Evolutionary conservation across 768 basidiomycete genomes (phyloP).

Genomic region (Hericium rajendrae): DNA sequence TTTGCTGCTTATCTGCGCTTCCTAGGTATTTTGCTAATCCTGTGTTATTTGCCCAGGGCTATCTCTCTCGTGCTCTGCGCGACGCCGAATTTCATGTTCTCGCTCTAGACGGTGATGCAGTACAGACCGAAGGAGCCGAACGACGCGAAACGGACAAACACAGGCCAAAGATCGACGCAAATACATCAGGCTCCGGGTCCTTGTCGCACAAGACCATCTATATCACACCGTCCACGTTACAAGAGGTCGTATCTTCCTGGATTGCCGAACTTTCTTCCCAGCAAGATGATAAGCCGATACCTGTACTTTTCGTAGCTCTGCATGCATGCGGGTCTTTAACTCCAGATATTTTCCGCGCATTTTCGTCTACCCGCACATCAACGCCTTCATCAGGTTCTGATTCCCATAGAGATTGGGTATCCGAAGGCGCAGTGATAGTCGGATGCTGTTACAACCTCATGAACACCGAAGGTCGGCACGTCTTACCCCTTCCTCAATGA

Average conservation of each 20-base stretch:
- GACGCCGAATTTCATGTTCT: slow-evolving; percentile 38
- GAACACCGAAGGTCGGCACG: slow-evolving; percentile 33
- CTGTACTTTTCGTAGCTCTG: slow-evolving; percentile 56
- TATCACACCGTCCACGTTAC: slow-evolving; percentile 40
- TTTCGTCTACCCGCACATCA: background rate
- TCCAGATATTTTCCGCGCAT: slow-evolving; percentile 51
- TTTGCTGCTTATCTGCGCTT: background rate
- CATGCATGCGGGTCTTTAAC: slow-evolving; percentile 74
- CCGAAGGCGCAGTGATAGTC: slow-evolving; percentile 48
- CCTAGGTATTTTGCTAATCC: background rate
- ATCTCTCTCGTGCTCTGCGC: slow-evolving; percentile 45
- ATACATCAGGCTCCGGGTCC: slow-evolving; percentile 17
- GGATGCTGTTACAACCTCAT: slow-evolving; percentile 79
- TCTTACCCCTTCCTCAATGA: slow-evolving; percentile 1
- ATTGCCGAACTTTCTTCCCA: slow-evolving; percentile 19
- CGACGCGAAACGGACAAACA: slow-evolving; percentile 26
- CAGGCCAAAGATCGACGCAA: slow-evolving; percentile 1
- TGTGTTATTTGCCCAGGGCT: slow-evolving; percentile 32
- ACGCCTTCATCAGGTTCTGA: too few relatives aligned
- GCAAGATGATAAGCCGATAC: slow-evolving; percentile 16
- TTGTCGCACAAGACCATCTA: slow-evolving; percentile 49
- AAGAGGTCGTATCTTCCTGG: slow-evolving; percentile 44
- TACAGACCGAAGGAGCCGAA: slow-evolving; percentile 50
- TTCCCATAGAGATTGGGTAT: slow-evolving; percentile 30
- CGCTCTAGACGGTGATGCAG: slow-evolving; percentile 54